Base-by-base conservation (phyloP, 208 protist species). In the Angomonas desouzai region DNA sequence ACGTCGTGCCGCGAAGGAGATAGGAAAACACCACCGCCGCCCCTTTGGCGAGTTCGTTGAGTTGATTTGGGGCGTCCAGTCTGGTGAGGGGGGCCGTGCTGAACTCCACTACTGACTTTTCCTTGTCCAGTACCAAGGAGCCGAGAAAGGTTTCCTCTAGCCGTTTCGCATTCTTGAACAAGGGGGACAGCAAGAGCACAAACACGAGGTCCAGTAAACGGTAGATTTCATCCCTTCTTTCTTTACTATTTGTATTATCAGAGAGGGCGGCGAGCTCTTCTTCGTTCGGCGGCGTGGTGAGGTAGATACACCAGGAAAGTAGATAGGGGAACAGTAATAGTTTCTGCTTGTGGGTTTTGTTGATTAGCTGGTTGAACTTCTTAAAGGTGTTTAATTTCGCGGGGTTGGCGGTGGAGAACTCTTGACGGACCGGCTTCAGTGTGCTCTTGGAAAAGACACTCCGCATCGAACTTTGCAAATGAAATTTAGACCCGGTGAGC, bases 281-380 rank as follows among this genome's bases (percentile, higher is more conserved):
- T 2, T 33, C 3, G n/a, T 59, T 27, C 9, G 68, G 18, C 10
- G 77, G 70, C 10, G 70, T 80, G 1, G 77, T 87, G 18, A 92
- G 68, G 51, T 66, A 70, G 38, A 91, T 58, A 57, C 79, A 83
- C 85, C 85, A 92, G 18, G 77, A 58, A 29, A 92, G 74, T 10
- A 91, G 25, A 60, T 92, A 89, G 0, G 83, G 82, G 49, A 93
- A 93, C 38, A 96, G 75, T 20, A 86, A 65, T 47, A 91, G 69
- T 69, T 87, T 87, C 59, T 93, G 89, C 61, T 95, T 95, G 47
- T 85, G 80, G 29, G 86, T 92, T 72, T 90, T 92, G 29, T 55
- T 32, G 20, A 93, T 72, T 9, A 88, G 73, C 11, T 45, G 30
- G 58, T 83, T 80, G 32, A 90, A 72, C 22, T 72, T 73, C 16